Evolutionary conservation across 2,329 filamentous ascomycete species (phyloP).

Genomic region (Apiospora phragmitis): DNA sequence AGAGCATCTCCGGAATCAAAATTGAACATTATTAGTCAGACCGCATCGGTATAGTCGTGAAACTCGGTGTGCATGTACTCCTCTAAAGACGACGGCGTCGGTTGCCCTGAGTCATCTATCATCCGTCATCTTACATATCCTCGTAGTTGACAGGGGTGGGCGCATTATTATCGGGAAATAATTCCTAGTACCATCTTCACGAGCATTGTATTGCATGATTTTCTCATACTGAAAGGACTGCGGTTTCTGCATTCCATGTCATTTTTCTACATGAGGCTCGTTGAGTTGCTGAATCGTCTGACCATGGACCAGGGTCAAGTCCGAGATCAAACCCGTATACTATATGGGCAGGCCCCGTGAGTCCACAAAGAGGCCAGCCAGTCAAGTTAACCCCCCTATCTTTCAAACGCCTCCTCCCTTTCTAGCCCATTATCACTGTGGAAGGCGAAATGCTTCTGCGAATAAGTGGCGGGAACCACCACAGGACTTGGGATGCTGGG

Average conservation of each 20-base stretch:
- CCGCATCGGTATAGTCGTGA: background rate
- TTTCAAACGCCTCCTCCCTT: background rate
- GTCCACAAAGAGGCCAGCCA: background rate
- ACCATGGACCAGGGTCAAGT: background rate
- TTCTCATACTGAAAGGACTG: background rate
- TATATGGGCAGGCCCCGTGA: background rate
- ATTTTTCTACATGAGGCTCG: slow-evolving; percentile 2
- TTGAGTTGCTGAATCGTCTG: background rate
- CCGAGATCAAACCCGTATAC: background rate
- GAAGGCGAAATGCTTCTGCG: background rate
- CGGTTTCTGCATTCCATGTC: background rate
- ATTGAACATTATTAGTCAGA: background rate
- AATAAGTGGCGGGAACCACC: too few species aligned
- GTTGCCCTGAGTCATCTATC: background rate
- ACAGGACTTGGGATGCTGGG: background rate
- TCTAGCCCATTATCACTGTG: background rate
- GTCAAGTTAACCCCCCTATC: background rate
- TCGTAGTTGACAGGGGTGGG: background rate
- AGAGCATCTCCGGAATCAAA: background rate
- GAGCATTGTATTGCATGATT: background rate
- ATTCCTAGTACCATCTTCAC: background rate
- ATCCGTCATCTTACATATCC: background rate
- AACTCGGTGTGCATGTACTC: background rate
- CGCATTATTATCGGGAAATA: background rate
- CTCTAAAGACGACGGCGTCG: background rate